phyloP scores from a whole-genome alignment of 306 rosid species.

The Ceratonia siliqua region DNA sequence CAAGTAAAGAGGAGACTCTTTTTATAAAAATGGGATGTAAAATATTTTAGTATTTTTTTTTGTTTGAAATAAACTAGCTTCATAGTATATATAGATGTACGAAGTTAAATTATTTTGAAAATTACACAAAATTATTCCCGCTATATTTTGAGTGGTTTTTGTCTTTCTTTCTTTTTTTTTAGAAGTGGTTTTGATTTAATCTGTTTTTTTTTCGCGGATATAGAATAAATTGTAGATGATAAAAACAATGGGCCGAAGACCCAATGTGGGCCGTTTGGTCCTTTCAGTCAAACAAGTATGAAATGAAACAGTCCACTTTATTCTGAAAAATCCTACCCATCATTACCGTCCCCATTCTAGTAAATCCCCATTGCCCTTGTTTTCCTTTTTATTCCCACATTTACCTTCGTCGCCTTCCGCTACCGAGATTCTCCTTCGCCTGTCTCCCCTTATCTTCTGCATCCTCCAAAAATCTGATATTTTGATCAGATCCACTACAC shows the following conservation, averaged over 20 bases:
- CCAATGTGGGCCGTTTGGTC: not conserved
- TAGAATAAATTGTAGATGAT: too few species aligned
- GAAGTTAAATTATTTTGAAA: too few species aligned
- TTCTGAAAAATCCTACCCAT: not conserved
- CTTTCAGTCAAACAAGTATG: not conserved
- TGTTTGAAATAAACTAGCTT: too few species aligned
- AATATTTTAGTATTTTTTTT: too few species aligned
- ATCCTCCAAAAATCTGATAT: not conserved
- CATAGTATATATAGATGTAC: too few species aligned
- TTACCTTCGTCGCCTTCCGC: constrained; percentile 9
- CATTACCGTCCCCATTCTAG: not conserved
- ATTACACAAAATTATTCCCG: too few species aligned
- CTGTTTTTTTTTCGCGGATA: too few species aligned
- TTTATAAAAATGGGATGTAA: too few species aligned
- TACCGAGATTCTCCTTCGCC: constrained; percentile 22
- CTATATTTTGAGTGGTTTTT: too few species aligned
- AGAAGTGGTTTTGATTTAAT: too few species aligned
- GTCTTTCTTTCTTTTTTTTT: too few species aligned
- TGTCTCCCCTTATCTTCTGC: constrained; percentile 15
- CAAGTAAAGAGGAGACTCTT: too few species aligned
- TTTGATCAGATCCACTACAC: constrained; percentile 50
- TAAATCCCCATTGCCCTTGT: constrained; percentile 29
- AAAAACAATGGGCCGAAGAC: not conserved
- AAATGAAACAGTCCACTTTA: not conserved
- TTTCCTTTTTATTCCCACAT: constrained; percentile 37